Evolutionary conservation across 768 basidiomycete species (phyloP).

Genomic region (Boletus sp.): DNA sequence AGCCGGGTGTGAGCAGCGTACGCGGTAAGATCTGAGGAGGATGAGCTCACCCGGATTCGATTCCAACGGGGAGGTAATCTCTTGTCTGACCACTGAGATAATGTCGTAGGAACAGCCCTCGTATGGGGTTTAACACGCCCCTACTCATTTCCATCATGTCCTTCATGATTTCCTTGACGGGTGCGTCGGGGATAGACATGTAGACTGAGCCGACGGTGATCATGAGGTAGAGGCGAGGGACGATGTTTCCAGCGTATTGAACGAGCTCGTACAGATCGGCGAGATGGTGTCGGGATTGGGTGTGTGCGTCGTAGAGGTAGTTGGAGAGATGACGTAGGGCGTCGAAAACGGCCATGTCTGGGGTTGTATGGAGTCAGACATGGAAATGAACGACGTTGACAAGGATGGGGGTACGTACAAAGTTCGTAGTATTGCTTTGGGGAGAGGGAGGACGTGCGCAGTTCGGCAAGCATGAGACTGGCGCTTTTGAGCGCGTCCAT

Average conservation of each 20-base stretch:
- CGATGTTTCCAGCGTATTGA: constrained; percentile 98
- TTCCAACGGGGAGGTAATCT: constrained; percentile 89
- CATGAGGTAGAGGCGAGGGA: constrained; percentile 95
- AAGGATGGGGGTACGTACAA: constrained; percentile 48
- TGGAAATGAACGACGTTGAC: neutral
- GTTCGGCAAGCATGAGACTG: constrained; percentile 94
- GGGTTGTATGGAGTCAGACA: neutral
- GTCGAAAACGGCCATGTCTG: constrained; percentile 99
- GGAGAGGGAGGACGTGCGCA: constrained; percentile 87
- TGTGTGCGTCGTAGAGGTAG: constrained; percentile 96
- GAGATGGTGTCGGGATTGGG: constrained; percentile 86
- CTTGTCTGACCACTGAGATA: constrained; percentile 97
- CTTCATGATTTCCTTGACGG: constrained; percentile 99
- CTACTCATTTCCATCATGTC: constrained; percentile 99
- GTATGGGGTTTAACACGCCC: constrained; percentile 94
- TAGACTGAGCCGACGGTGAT: constrained; percentile 99
- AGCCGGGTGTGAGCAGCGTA: neutral
- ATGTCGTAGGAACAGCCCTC: constrained; percentile 92
- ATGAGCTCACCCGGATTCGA: constrained; percentile 67
- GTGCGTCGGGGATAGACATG: constrained; percentile 97
- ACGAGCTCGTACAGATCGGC: constrained; percentile 99
- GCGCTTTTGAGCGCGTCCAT: constrained; percentile 99
- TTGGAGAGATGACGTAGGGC: constrained; percentile 92
- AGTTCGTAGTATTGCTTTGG: constrained; percentile 99
- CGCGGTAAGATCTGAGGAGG: neutral